Percentiles rank a stretch among this genome's conserved stretches.
Evolutionary conservation across 805 yeast species (phyloP).

Genomic region (Nakazawaea molendinolei): DNA sequence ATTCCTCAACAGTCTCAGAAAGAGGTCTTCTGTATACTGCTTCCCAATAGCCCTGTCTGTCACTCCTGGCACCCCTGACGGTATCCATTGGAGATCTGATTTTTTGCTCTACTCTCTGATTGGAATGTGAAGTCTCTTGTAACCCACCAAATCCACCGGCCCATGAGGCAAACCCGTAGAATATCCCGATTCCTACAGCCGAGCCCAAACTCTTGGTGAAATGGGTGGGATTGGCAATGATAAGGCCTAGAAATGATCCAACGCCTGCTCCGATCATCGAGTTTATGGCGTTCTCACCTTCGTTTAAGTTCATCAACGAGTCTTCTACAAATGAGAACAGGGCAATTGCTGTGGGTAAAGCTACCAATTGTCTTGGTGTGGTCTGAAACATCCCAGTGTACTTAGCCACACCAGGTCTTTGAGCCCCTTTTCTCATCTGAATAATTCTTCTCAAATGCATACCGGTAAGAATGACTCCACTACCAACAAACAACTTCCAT

Average conservation of each 20-base stretch:
- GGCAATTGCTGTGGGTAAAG: slow-evolving; percentile 27
- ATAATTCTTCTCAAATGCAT: slow-evolving; percentile 29
- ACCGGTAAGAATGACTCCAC: slow-evolving; percentile 28
- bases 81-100: slow-evolving; percentile 31
- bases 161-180: slow-evolving; percentile 46
- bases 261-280: slow-evolving; percentile 23
- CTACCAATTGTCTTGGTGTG: slow-evolving; percentile 23
- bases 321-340: slow-evolving; percentile 26
- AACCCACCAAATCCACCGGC: slow-evolving; percentile 47
- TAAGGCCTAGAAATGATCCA: slow-evolving; percentile 13
- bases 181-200: slow-evolving; percentile 35
- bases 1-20: slow-evolving; percentile 67
- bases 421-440: slow-evolving; percentile 29
- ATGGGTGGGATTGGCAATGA: slow-evolving; percentile 23
- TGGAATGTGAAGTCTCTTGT: slow-evolving; percentile 37
- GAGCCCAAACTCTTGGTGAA: slow-evolving; percentile 38
- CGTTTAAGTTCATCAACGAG: slow-evolving; percentile 24
- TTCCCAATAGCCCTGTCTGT: slow-evolving; percentile 69
- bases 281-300: slow-evolving; percentile 20
- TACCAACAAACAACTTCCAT: slow-evolving; percentile 20
- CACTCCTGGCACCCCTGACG: slow-evolving; percentile 16
- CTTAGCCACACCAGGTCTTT: slow-evolving; percentile 30
- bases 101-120: slow-evolving; percentile 31
- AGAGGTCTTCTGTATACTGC: slow-evolving; percentile 74
- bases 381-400: slow-evolving; percentile 24